A percentile compares a stretch with the other conserved stretches of the same genome.
Conservation (phyloP, 192 early-diverging fungal species). For the Rhizophagus clarus region DNA sequence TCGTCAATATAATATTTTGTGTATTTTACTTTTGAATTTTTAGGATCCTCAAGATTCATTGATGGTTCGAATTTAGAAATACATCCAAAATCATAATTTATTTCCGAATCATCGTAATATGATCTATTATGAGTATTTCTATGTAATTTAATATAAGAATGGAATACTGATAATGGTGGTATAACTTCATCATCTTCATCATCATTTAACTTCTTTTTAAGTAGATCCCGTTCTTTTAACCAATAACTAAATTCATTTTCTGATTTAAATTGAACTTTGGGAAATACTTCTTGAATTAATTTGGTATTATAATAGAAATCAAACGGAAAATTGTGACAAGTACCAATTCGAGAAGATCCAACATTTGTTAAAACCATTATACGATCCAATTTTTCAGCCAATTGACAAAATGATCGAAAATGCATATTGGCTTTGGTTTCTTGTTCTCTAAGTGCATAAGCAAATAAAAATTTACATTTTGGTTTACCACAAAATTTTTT, state of each 20-base stretch:
- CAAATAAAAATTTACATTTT: constrained; percentile 18
- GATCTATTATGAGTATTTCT: not conserved
- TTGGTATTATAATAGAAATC: constrained; percentile 17
- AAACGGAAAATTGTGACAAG: not conserved
- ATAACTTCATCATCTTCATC: too few relatives aligned
- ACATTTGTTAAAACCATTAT: constrained; percentile 15
- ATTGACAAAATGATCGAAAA: not conserved
- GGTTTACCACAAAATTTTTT: constrained; percentile 13
- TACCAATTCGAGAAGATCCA: not conserved
- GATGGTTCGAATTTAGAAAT: too few relatives aligned
- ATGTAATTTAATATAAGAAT: too few relatives aligned
- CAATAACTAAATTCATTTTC: not conserved
- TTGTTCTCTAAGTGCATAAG: constrained; percentile 7
- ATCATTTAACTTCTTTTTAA: too few relatives aligned
- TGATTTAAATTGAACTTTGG: not conserved
- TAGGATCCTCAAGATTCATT: too few relatives aligned
- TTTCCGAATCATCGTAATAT: not conserved
- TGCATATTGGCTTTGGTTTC: constrained; percentile 15
- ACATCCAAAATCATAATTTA: not conserved
- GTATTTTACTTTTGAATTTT: too few relatives aligned
- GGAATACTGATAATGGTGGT: too few relatives aligned
- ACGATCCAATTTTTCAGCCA: not conserved
- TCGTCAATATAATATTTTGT: too few relatives aligned
- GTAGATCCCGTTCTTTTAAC: not conserved
- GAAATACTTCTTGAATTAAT: not conserved